Percentiles rank a stretch among this genome's conserved stretches.
These are phyloP conservation scores for Claviceps sorghi DNA, from an alignment of 2,329 filamentous ascomycete genomes.

Conservation along the genomic window DNA sequence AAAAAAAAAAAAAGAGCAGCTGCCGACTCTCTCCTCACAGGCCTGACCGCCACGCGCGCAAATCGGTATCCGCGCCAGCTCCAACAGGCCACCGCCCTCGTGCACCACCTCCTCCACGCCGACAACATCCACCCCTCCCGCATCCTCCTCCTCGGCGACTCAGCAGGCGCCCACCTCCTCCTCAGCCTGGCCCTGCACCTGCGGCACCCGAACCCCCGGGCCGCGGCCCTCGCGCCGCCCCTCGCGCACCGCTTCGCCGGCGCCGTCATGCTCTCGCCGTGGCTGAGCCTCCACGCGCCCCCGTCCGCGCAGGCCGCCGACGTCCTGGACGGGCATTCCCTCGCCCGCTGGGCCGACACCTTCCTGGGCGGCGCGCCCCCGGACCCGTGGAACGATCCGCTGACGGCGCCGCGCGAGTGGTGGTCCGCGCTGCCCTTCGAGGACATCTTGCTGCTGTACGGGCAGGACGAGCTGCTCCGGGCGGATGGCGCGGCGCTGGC, in stretches of 20 bases:
- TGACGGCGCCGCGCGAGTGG: conserved; percentile 4
- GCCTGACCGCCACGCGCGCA: neutral
- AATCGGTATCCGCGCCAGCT: conserved; percentile 4
- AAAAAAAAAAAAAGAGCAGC: too few relatives aligned
- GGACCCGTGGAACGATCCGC: conserved; percentile 5
- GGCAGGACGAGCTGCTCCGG: conserved; percentile 3
- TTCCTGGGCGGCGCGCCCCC: conserved; percentile 1
- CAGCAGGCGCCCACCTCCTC: conserved; percentile 4
- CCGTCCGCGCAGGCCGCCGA: neutral
- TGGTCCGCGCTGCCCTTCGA: conserved; percentile 3
- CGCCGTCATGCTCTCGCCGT: conserved; percentile 3
- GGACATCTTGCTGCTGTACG: conserved; percentile 1
- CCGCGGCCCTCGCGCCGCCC: neutral
- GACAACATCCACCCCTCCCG: neutral
- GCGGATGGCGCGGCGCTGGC: neutral
- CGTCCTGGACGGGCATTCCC: neutral
- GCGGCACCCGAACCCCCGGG: conserved; percentile 1
- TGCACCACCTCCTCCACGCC: neutral
- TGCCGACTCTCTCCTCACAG: neutral
- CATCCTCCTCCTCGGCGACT: conserved; percentile 4
- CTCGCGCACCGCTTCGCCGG: conserved; percentile 1
- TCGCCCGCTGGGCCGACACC: neutral
- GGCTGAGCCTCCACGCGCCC: conserved; percentile 1
- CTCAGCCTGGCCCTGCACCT: conserved; percentile 3
- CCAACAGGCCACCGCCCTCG: conserved; percentile 1